Evolutionary conservation across 192 early-diverging fungal genomes (phyloP), one percentile per base, ranked within the genome.

Genomic region (Coemansia sp.): DNA sequence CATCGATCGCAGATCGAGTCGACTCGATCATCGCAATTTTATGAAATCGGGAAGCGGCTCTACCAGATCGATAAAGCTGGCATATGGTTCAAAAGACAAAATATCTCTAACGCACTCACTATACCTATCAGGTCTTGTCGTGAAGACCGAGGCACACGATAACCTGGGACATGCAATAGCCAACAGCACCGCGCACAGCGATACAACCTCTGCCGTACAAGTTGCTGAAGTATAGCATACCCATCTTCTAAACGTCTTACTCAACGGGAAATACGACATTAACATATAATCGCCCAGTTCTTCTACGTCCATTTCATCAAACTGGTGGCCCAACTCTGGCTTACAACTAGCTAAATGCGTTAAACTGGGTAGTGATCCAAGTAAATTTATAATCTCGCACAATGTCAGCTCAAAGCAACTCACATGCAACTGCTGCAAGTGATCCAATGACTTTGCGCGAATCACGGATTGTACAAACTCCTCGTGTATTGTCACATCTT

Each of bases 81-180:
- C 33, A 2, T 34, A 34, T 60, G 57, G 57, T 18, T 60, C 57
- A 2, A 2, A 13, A 18, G 57, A 31, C 33, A 60, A 16, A 13
- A 60, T n/a, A 5, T 60, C 57, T 34, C 29, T 18, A 24, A 60
- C 57, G 57, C 57, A n/a, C 57, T 60, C 31, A 18, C 57, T 36
- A 18, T 60, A 60, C 57, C 7, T 16, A 2, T 34, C 34, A 7
- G 18, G 16, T 6, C 8, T 7, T 8, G 12, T 9, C 16, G 31
- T 0, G 5, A 1, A 7, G 18, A 60, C 33, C 15, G 57, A n/a
- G 18, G 57, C 29, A 18, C 57, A 60, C 57, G 57, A 60, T 16
- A 60, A 9, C 18, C 16, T 8, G 1, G 62, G 73, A 43, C 73
- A 75, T 16, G 67, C 59, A 57, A 75, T 75, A 38, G 62, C 73